phyloP scores from a whole-genome alignment of 306 rosid species.

The Pueraria montana region DNA sequence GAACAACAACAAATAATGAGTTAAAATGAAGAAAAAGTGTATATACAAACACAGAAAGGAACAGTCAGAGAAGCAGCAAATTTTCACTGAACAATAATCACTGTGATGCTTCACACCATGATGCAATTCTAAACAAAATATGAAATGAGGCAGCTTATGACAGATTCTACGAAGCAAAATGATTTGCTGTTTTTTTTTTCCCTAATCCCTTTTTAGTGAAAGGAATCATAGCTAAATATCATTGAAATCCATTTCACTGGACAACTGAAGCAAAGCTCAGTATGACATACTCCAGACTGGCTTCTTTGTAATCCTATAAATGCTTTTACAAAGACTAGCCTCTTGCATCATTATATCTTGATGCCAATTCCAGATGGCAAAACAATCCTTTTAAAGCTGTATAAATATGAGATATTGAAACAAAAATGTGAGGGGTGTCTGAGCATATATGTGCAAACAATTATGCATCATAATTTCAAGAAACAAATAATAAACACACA shows the following conservation, averaged over 20 bases:
- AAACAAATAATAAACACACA: slow-evolving; percentile 63
- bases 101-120: slow-evolving; percentile 1
- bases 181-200: neutral
- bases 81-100: slow-evolving; percentile 2
- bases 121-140: slow-evolving; percentile 37
- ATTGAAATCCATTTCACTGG: slow-evolving; percentile 32
- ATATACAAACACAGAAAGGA: neutral
- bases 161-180: neutral
- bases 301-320: slow-evolving; percentile 28
- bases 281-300: slow-evolving; percentile 1
- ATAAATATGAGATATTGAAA: slow-evolving; percentile 14
- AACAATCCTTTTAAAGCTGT: slow-evolving; percentile 35
- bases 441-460: slow-evolving; percentile 16
- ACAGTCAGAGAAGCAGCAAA: slow-evolving; percentile 21
- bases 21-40: slow-evolving; percentile 2
- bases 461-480: slow-evolving; percentile 74
- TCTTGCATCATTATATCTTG: slow-evolving; percentile 21
- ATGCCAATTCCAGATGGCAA: slow-evolving; percentile 26
- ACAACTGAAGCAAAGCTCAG: slow-evolving; percentile 40
- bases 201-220: neutral
- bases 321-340: neutral
- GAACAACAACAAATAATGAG: slow-evolving; percentile 20
- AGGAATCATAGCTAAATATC: slow-evolving; percentile 18
- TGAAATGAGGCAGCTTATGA: neutral
- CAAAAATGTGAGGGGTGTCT: neutral